A percentile compares a stretch with the other conserved stretches of the same genome.
Evolutionary conservation across 1,284 basidiomycete genomes (phyloP).

Genomic region (Cutaneotrichosporon sp.): DNA sequence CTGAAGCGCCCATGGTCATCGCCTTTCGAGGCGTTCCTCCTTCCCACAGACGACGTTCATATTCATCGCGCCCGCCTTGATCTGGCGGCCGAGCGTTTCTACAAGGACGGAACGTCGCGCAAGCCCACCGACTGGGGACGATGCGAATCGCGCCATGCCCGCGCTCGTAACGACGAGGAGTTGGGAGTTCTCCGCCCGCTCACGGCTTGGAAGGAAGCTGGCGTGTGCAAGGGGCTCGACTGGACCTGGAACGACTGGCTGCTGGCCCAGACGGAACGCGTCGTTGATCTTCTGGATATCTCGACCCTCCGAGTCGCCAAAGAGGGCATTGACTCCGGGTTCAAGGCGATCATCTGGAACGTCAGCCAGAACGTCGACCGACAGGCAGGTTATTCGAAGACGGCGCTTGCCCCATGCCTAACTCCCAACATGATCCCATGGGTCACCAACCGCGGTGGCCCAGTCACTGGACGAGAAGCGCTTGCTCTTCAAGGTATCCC

Average conservation of each 20-base stretch:
- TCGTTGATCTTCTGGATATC: constrained; percentile 93
- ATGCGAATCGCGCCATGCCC: constrained; percentile 87
- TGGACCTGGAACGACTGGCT: constrained; percentile 96
- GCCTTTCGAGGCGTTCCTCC: constrained; percentile 85
- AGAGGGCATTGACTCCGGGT: constrained; percentile 76
- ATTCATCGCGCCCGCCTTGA: constrained; percentile 85
- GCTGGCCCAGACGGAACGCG: constrained; percentile 82
- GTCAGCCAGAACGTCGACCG: constrained; percentile 95
- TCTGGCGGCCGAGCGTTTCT: constrained; percentile 59
- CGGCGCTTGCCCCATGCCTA: constrained; percentile 85
- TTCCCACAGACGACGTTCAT: constrained; percentile 83
- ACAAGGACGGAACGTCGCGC: constrained; percentile 57
- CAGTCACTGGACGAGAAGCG: constrained; percentile 89
- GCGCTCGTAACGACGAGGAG: constrained; percentile 77
- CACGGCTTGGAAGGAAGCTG: constrained; percentile 92
- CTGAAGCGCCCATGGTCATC: constrained; percentile 82
- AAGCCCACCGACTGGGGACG: constrained; percentile 74
- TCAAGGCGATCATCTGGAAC: constrained; percentile 95
- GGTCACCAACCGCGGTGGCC: constrained; percentile 93
- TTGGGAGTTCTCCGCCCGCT: constrained; percentile 81
- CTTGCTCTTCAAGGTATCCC: constrained; percentile 91
- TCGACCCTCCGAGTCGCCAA: constrained; percentile 76
- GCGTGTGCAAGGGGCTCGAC: constrained; percentile 80
- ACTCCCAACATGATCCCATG: constrained; percentile 97
- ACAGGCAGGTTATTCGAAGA: constrained; percentile 73